Base-by-base conservation (phyloP, 345 rosid species). In the Heritiera littoralis region DNA sequence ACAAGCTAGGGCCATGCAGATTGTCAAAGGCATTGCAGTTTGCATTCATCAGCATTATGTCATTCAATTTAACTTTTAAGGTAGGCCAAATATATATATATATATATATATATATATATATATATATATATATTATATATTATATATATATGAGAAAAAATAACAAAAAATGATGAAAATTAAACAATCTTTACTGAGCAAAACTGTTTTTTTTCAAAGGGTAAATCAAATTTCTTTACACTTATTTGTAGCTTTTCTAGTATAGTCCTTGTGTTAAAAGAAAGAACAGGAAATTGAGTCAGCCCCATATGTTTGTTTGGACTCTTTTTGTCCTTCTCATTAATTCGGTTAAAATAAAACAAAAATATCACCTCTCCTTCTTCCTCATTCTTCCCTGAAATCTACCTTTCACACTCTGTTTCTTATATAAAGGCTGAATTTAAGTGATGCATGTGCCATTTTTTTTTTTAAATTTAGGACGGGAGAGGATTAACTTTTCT, bases 231-330 rank as follows among this genome's bases (percentile, higher is more conserved):
- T 60, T 60, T 60, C 0, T 23, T 14, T 9, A 6, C 35, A 60
- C 11, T 60, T 23, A 6, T 60, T 43, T 17, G 48, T 38, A 64
- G 68, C 4, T 8, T 35, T 41, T 20, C 32, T 60, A 35, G 32
- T 67, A 67, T 9, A 35, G 38, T 35, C 41, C 32, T 20, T 7
- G 32, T 60, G 14, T 43, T 35, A 40, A 40, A 8, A 35, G 41
- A 40, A 35, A 66, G 12, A 20, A 68, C 38, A 63, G 10, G 15
- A 32, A 35, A 64, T 14, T 45, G 74, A 12, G 74, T 69, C 18
- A 46, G 56, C 18, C 74, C 72, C 38, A 69, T 48, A 12, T 69
- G 74, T 23, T 70, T 70, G 74, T 70, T 23, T 70, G 74, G 58
- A 70, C 6, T 12, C 58, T 9, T 48, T 70, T 70, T 13, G 74